Conservation (phyloP, 495 filamentous ascomycete species). For the Xylaria grammica region DNA sequence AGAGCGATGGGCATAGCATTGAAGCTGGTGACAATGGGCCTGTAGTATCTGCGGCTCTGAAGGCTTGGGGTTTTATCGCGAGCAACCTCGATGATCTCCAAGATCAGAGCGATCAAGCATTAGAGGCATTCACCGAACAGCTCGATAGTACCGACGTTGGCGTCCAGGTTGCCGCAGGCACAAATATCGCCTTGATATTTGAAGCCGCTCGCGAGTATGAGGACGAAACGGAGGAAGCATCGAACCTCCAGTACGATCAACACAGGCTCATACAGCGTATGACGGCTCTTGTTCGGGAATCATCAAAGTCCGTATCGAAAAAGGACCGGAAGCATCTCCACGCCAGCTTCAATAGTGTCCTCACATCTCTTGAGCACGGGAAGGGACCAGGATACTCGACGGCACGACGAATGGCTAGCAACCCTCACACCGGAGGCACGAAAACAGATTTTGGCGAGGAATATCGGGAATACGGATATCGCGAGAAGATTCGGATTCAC, state of each 20-base stretch:
- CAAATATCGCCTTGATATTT: conserved; percentile 88
- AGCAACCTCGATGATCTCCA: conserved; percentile 84
- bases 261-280: conserved; percentile 64
- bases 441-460: conserved; percentile 75
- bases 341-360: conserved; percentile 78
- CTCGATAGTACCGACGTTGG: conserved; percentile 74
- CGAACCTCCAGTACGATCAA: conserved; percentile 52
- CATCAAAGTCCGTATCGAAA: conserved; percentile 75
- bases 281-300: conserved; percentile 60
- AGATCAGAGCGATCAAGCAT: conserved; percentile 70
- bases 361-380: conserved; percentile 78
- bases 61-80: conserved; percentile 87
- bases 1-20: conserved; percentile 79
- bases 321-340: conserved; percentile 79
- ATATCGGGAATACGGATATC: conserved; percentile 75
- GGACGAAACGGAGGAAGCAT: conserved; percentile 62
- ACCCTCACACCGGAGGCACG: conserved; percentile 52
- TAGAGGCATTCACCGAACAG: conserved; percentile 90
- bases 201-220: conserved; percentile 77
- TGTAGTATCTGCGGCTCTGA: conserved; percentile 83
- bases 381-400: conserved; percentile 55
- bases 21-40: conserved; percentile 73
- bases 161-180: conserved; percentile 86
- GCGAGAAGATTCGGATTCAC: conserved; percentile 77
- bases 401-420: conserved; percentile 41